Percentiles rank a stretch among this genome's conserved stretches.
Evolutionary conservation across 2,329 filamentous ascomycete genomes (phyloP).

Genomic region (Calycina marina): DNA sequence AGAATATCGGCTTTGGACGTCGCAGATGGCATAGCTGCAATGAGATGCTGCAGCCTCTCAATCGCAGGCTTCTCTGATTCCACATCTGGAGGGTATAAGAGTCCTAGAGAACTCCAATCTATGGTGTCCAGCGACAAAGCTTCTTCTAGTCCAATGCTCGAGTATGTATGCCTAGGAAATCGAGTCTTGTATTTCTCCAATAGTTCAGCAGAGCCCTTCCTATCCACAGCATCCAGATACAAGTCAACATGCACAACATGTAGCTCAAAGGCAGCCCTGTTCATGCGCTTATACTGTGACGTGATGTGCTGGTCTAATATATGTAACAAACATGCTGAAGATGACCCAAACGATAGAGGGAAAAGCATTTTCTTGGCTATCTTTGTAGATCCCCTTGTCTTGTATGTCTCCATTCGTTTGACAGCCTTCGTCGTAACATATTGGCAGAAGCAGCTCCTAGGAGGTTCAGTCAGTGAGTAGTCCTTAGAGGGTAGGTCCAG

Average conservation of each 20-base stretch:
- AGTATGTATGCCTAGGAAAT: conserved; percentile 55
- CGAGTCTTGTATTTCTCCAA: conserved; percentile 33
- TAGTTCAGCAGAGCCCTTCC: conserved; percentile 18
- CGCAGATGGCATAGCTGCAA: conserved; percentile 47
- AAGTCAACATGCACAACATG: conserved; percentile 36
- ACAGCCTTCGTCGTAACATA: conserved; percentile 69
- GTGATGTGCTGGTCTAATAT: conserved; percentile 57
- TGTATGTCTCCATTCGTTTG: conserved; percentile 59
- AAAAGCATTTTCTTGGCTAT: conserved; percentile 43
- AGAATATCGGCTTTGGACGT: conserved; percentile 65
- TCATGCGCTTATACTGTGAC: conserved; percentile 48
- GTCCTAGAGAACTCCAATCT: conserved; percentile 35
- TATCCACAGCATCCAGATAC: conserved; percentile 17
- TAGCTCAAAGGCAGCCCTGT: conserved; percentile 53
- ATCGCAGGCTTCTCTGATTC: conserved; percentile 13
- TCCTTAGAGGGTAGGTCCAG: conserved; percentile 2
- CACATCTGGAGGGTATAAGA: conserved; percentile 7
- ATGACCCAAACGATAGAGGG: conserved; percentile 71
- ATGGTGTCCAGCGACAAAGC: conserved; percentile 38
- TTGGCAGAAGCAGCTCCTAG: conserved; percentile 58
- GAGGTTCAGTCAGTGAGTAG: conserved; percentile 8
- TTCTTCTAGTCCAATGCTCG: conserved; percentile 45
- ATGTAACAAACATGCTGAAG: conserved; percentile 64
- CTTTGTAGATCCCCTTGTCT: conserved; percentile 28
- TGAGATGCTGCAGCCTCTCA: conserved; percentile 32